Percentiles rank a stretch among this genome's conserved stretches.
Evolutionary conservation across 768 basidiomycete species (phyloP).

Genomic region (Leccinum longicurvipes): DNA sequence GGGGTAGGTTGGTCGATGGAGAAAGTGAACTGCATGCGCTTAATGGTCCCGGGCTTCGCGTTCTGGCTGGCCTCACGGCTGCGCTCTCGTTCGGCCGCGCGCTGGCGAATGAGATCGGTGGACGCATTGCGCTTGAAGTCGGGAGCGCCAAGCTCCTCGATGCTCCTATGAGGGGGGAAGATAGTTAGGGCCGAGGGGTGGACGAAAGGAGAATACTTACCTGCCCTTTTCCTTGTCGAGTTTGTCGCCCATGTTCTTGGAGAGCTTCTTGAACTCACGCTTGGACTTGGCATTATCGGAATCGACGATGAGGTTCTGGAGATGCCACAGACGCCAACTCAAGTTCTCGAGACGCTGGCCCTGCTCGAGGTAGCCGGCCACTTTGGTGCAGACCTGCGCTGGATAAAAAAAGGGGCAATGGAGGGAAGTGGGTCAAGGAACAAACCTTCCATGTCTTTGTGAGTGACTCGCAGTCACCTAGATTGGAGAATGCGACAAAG

Average conservation of each 20-base stretch:
- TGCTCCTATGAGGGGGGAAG: slow-evolving; percentile 51
- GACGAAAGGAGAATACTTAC: slow-evolving; percentile 42
- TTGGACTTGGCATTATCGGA: slow-evolving; percentile 84
- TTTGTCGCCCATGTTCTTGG: slow-evolving; percentile 87
- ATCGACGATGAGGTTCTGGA: slow-evolving; percentile 89
- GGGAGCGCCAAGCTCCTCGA: slow-evolving; percentile 81
- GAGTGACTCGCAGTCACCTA: slow-evolving; percentile 78
- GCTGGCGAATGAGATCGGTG: slow-evolving; percentile 74
- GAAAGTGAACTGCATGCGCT: slow-evolving; percentile 90
- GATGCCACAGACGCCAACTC: slow-evolving; percentile 90
- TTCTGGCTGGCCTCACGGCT: slow-evolving; percentile 66
- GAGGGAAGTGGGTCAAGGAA: slow-evolving; percentile 6
- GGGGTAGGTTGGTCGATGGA: slow-evolving; percentile 69
- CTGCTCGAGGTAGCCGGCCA: slow-evolving; percentile 87
- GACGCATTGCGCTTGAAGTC: slow-evolving; percentile 79
- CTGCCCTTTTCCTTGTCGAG: slow-evolving; percentile 90
- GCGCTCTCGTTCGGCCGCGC: slow-evolving; percentile 79
- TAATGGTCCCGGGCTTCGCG: slow-evolving; percentile 67
- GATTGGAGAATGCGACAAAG: slow-evolving; percentile 89
- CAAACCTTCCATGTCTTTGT: slow-evolving; percentile 89
- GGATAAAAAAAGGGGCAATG: slow-evolving; percentile 6
- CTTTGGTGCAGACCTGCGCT: slow-evolving; percentile 79
- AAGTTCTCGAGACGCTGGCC: slow-evolving; percentile 90
- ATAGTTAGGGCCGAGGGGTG: slow-evolving; percentile 16
- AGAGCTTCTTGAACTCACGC: slow-evolving; percentile 87